Evolutionary conservation across 2,329 filamentous ascomycete species (phyloP).

Genomic region (Nannizziopsis arthrosporioides): DNA sequence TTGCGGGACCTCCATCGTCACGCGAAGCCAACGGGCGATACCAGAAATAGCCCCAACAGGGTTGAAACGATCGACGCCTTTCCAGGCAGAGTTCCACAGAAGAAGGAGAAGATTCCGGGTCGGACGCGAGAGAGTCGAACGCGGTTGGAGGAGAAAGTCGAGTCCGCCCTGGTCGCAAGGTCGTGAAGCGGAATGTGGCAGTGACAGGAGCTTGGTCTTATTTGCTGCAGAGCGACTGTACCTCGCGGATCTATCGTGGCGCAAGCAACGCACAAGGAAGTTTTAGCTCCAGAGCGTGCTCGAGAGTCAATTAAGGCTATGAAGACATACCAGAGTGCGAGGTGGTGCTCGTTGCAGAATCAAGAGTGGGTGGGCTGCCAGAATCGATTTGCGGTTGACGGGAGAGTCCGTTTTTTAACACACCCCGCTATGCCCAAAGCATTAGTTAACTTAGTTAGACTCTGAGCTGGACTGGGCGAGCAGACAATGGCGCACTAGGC

Average conservation of each 20-base stretch:
- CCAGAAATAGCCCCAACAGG: conserved; percentile 9
- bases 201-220: conserved; percentile 7
- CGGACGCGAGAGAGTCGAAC: not conserved
- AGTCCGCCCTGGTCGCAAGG: not conserved
- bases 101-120: not conserved
- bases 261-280: not conserved
- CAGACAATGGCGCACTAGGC: no score
- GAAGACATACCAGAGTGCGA: no score
- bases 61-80: not conserved
- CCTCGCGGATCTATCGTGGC: conserved; percentile 10
- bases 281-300: not conserved
- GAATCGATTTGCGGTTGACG: no score
- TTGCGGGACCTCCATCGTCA: conserved; percentile 15
- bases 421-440: no score
- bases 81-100: not conserved
- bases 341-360: no score
- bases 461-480: no score
- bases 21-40: not conserved
- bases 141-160: not conserved
- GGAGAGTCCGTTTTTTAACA: no score
- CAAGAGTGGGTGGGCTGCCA: no score
- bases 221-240: conserved; percentile 2
- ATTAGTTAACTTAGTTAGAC: no score
- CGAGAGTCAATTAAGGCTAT: no score
- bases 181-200: conserved; percentile 4